Conservation (phyloP, 139 green algal species). For the Nannochloris sp. region DNA sequence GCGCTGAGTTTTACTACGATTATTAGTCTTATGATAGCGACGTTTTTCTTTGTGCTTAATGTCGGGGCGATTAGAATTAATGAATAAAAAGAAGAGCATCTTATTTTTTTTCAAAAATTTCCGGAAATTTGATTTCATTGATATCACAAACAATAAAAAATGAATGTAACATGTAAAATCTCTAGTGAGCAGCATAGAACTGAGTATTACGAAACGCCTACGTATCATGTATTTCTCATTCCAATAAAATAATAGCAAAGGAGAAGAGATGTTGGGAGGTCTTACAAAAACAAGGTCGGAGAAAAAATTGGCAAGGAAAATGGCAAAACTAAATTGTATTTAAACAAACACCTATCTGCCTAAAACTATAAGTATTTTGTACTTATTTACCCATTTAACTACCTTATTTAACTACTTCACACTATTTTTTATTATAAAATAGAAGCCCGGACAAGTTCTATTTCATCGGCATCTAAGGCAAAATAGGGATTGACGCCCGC, state of each 20-base stretch:
- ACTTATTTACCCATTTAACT: background rate
- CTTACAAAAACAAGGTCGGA: too few relatives aligned
- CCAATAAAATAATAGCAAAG: too few relatives aligned
- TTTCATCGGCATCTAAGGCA: slow-evolving; percentile 12
- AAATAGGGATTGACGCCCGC: slow-evolving; percentile 74
- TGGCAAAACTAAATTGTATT: background rate
- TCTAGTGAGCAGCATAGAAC: too few relatives aligned
- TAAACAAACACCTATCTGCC: background rate
- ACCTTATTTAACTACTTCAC: background rate
- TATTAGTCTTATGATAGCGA: slow-evolving; percentile 72
- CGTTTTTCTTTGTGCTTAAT: slow-evolving; percentile 57
- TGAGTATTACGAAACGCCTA: too few relatives aligned
- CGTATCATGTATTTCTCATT: too few relatives aligned
- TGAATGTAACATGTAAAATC: too few relatives aligned
- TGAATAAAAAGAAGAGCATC: slow-evolving; percentile 17
- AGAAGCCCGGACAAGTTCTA: slow-evolving; percentile 1
- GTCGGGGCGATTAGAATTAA: slow-evolving; percentile 58
- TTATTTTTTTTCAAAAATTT: background rate
- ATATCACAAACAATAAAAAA: too few relatives aligned
- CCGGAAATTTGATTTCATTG: too few relatives aligned
- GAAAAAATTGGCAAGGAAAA: background rate
- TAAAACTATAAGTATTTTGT: background rate
- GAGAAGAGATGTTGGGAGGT: too few relatives aligned
- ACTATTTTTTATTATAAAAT: background rate
- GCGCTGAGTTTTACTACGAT: slow-evolving; percentile 61